phyloP scores from a whole-genome alignment of 768 basidiomycete species.

The Suillus clintonianus region DNA sequence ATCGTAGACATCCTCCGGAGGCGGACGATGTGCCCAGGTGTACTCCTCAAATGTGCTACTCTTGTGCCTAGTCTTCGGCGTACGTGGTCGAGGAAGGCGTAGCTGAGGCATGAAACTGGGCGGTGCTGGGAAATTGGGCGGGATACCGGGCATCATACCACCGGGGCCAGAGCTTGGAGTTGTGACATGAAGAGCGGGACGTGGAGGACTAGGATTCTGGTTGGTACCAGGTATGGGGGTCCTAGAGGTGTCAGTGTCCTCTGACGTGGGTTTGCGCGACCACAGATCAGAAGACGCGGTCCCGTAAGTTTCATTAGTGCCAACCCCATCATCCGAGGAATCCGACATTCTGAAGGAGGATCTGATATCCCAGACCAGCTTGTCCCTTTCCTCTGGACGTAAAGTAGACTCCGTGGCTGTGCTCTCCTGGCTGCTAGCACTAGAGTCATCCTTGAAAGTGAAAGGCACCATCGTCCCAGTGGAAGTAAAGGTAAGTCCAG shows the following conservation, averaged over 20 bases:
- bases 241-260: constrained; percentile 14
- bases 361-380: constrained; percentile 30
- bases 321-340: constrained; percentile 20
- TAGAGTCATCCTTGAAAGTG: constrained; percentile 22
- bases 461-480: constrained; percentile 28
- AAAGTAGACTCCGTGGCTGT: constrained; percentile 34
- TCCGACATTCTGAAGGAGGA: constrained; percentile 16
- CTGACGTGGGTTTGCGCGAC: constrained; percentile 34
- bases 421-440: constrained; percentile 30
- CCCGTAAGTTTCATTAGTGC: constrained; percentile 29
- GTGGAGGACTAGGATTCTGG: constrained; percentile 12
- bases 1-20: constrained; percentile 91
- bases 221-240: constrained; percentile 15
- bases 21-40: constrained; percentile 89
- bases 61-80: constrained; percentile 29
- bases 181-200: constrained; percentile 32
- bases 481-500: constrained; percentile 25
- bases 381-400: constrained; percentile 33
- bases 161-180: constrained; percentile 21
- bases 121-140: constrained; percentile 22
- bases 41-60: constrained; percentile 67
- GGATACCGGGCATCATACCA: constrained; percentile 10
- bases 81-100: constrained; percentile 24
- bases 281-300: constrained; percentile 31
- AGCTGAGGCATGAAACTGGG: constrained; percentile 15